Evolutionary conservation across 768 basidiomycete genomes (phyloP), one percentile per base, ranked within the genome.

Genomic region (Porpolomopsis calyptriformis): DNA sequence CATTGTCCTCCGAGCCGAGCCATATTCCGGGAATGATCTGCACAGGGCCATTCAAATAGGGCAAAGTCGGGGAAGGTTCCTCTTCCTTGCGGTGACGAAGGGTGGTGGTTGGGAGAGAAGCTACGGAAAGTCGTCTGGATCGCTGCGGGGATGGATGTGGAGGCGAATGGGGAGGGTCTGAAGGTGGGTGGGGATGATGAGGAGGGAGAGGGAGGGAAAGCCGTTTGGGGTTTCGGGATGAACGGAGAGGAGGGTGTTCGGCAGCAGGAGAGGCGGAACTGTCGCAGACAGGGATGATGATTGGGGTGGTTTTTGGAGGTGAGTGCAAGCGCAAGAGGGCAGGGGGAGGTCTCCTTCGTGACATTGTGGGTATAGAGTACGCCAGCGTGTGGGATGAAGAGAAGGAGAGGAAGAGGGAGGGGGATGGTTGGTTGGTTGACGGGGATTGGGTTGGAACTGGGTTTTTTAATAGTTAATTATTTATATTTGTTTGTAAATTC

Each of bases 1-100:
- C 89, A 54, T 93, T 92, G 64, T 91, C 89, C 62, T 93, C 89
- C 46, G 86, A 86, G 52, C 91, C 92, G 8, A 94, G 77, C 82
- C 83, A 94, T 48, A 94, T 70, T 41, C 82, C 78, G 2, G 90
- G 90, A 38, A 93, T 71, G 56, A 96, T 70, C 63, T 93, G 82
- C 11, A 84, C 64, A 37, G 91, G 92, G 12, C 91, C 91, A 55
- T 83, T 72, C 3, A 71, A 58, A 60, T 96, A 96, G 4, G 91
- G 85, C 2, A 74, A 66, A 20, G 78, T 65, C 7, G 77, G 74
- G 0, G 76, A 74, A 39, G 65, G 65, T 29, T 79, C 81, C 55
- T 82, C 83, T 49, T 78, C 82, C 52, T 72, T 80, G 56, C 80
- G 76, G 51, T 78, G 74, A 19, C 80, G 57, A 38, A 74, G 66